These are phyloP conservation scores for Boletales sp. DNA, from an alignment of 768 basidiomycete species.

Conservation along the genomic window DNA sequence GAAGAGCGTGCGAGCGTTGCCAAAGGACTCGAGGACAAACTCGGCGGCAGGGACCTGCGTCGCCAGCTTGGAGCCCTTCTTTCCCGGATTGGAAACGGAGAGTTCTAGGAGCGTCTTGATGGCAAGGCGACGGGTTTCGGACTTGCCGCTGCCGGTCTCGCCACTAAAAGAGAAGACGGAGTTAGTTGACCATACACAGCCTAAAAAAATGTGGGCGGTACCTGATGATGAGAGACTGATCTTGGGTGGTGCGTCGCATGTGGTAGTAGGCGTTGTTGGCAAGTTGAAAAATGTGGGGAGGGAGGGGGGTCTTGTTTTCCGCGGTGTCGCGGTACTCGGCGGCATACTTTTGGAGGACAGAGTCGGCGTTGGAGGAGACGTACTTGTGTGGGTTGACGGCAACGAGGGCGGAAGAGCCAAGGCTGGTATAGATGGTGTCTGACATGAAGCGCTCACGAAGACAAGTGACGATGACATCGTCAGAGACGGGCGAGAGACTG, in stretches of 20 bases:
- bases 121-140: conserved; percentile 83
- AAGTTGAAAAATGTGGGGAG: conserved; percentile 90
- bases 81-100: conserved; percentile 82
- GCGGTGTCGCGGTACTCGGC: conserved; percentile 78
- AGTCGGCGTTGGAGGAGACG: conserved; percentile 78
- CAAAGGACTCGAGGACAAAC: conserved; percentile 94
- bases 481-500: conserved; percentile 61
- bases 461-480: conserved; percentile 82
- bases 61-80: conserved; percentile 90
- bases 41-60: conserved; percentile 87
- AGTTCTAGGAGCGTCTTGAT: conserved; percentile 93
- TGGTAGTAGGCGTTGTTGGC: conserved; percentile 94
- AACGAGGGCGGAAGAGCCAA: conserved; percentile 72
- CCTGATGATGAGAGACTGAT: conserved; percentile 87
- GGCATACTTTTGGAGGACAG: conserved; percentile 80
- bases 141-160: conserved; percentile 91
- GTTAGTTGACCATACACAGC: neutral
- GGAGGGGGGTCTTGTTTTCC: conserved; percentile 53
- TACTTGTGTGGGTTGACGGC: conserved; percentile 95
- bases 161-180: conserved; percentile 50
- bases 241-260: conserved; percentile 90
- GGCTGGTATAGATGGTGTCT: conserved; percentile 73
- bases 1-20: conserved; percentile 86
- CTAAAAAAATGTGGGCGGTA: conserved; percentile 33
- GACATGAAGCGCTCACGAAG: conserved; percentile 85